These are phyloP conservation scores for Scutellaria barbata DNA, from an alignment of 257 asterid genomes.

Conservation along the genomic window DNA sequence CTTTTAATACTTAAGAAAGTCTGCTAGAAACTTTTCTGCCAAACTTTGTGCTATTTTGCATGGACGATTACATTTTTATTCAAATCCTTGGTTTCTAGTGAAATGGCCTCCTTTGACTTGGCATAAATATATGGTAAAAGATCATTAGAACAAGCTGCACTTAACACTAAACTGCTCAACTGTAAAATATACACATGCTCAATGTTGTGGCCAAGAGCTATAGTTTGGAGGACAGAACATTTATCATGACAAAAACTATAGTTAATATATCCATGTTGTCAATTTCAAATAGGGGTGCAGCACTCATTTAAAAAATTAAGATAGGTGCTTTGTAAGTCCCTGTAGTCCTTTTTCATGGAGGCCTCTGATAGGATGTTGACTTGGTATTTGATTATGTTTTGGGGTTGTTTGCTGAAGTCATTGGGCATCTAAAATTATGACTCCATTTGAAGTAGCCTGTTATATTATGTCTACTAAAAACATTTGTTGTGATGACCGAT, in stretches of 20 bases:
- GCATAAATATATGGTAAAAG: background rate
- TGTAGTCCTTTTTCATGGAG: background rate
- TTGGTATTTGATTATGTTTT: background rate
- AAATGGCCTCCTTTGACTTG: background rate
- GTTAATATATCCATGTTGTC: background rate
- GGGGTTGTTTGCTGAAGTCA: background rate
- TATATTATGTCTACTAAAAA: background rate
- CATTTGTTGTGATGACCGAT: too few species aligned
- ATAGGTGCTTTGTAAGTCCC: background rate
- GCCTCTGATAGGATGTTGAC: background rate
- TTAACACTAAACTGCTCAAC: background rate
- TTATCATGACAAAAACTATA: background rate
- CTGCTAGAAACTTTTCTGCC: background rate
- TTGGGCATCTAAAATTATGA: constrained; percentile 4
- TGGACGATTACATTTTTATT: background rate
- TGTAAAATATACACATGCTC: background rate
- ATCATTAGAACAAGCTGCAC: background rate
- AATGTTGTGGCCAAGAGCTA: background rate
- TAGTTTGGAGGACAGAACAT: constrained; percentile 8
- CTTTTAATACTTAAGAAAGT: background rate
- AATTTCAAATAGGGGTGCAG: background rate
- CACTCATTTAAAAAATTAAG: background rate
- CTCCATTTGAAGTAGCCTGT: background rate
- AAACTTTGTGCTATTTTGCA: background rate
- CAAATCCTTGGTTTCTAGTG: background rate